Percentiles rank a stretch among this genome's conserved stretches.
Evolutionary conservation across 345 rosid species (phyloP).

Genomic region (Kandelia obovata): DNA sequence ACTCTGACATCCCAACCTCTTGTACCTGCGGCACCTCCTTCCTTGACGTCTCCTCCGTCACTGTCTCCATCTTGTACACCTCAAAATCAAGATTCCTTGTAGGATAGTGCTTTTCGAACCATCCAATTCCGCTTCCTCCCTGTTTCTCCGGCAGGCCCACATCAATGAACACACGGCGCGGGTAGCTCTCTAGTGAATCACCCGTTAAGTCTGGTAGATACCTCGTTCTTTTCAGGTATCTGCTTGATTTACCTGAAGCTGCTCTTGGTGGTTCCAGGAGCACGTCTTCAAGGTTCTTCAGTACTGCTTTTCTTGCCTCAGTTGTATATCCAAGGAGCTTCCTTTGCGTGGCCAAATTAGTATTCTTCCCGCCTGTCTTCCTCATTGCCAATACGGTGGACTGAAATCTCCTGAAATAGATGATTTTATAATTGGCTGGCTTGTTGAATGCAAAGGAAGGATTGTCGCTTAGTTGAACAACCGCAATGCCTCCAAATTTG

Average conservation of each 20-base stretch:
- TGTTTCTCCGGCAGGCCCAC: slow-evolving; percentile 44
- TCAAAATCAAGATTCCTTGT: slow-evolving; percentile 62
- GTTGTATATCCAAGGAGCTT: slow-evolving; percentile 31
- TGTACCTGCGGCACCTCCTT: slow-evolving; percentile 6
- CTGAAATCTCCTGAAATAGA: slow-evolving; percentile 44
- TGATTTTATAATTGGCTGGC: slow-evolving; percentile 44
- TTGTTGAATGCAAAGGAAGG: slow-evolving; percentile 32
- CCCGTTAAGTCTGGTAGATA: slow-evolving; percentile 62
- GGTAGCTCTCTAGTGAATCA: slow-evolving; percentile 52
- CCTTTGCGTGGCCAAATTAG: slow-evolving; percentile 18
- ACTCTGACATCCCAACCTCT: slow-evolving; percentile 53
- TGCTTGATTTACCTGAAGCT: slow-evolving; percentile 54
- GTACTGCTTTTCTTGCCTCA: slow-evolving; percentile 51
- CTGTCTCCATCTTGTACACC: slow-evolving; percentile 60
- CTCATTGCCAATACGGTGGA: slow-evolving; percentile 46
- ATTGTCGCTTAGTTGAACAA: slow-evolving; percentile 33
- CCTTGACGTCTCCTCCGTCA: slow-evolving; percentile 22
- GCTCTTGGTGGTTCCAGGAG: slow-evolving; percentile 78
- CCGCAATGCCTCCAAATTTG: slow-evolving; percentile 55
- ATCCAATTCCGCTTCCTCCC: slow-evolving; percentile 49
- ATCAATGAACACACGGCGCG: slow-evolving; percentile 61
- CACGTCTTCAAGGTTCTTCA: slow-evolving; percentile 64
- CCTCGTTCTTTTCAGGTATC: slow-evolving; percentile 50
- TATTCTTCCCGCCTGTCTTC: slow-evolving; percentile 32
- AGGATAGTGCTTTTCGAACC: slow-evolving; percentile 68